Conservation (phyloP, 116 monocot species). For the Zostera marina region DNA sequence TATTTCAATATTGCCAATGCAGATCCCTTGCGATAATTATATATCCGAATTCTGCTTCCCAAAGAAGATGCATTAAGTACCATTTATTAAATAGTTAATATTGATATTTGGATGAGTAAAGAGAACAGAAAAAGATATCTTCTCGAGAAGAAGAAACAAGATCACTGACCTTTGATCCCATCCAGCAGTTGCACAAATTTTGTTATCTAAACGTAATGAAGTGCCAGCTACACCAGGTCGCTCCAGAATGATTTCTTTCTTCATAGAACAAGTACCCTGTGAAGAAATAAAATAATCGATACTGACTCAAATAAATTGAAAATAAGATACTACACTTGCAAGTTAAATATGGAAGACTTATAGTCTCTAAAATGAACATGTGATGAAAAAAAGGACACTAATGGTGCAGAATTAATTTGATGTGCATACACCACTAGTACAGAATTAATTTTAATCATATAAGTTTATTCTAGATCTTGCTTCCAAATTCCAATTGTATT, state of each 20-base stretch:
- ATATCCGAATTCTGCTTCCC: slow-evolving; percentile 47
- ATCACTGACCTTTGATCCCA: slow-evolving; percentile 76
- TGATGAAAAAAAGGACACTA: too few species aligned
- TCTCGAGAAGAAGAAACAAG: background rate
- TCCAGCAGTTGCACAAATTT: slow-evolving; percentile 91
- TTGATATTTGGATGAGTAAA: background rate
- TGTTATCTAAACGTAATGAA: slow-evolving; percentile 55
- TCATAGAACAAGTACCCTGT: slow-evolving; percentile 43
- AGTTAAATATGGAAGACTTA: too few species aligned
- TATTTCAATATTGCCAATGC: slow-evolving; percentile 81
- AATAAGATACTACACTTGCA: too few species aligned
- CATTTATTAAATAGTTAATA: background rate
- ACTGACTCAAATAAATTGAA: too few species aligned
- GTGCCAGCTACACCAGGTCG: slow-evolving; percentile 71
- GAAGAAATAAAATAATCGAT: background rate
- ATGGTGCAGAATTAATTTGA: too few species aligned
- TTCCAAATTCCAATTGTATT: too few species aligned
- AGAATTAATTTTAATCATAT: too few species aligned
- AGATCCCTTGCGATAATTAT: slow-evolving; percentile 79
- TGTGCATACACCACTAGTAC: too few species aligned
- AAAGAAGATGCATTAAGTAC: background rate
- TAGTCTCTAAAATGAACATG: too few species aligned
- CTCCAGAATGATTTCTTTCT: slow-evolving; percentile 61
- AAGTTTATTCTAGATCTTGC: too few species aligned
- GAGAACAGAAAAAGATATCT: background rate